Evolutionary conservation across 805 yeast species (phyloP).

Genomic region (Cyberlindnera mississippiensis): DNA sequence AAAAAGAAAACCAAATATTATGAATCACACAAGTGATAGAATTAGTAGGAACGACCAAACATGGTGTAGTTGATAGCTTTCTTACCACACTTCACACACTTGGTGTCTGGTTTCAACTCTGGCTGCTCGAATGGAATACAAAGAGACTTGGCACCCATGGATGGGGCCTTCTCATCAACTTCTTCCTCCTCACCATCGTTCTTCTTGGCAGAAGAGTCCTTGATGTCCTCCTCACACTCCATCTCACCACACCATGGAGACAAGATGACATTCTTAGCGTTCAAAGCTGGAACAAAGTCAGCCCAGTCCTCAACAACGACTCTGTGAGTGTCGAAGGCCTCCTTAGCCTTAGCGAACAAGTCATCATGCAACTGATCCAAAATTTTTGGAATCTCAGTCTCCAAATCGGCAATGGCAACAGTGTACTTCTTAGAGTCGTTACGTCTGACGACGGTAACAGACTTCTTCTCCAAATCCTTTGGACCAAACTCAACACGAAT

Average conservation of each 20-base stretch:
- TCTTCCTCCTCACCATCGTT: conserved; percentile 85
- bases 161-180: conserved; percentile 93
- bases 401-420: conserved; percentile 63
- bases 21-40: not conserved
- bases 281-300: conserved; percentile 89
- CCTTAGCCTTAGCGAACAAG: conserved; percentile 74
- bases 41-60: conserved; percentile 94
- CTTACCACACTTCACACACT: conserved; percentile 81
- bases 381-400: conserved; percentile 63
- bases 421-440: conserved; percentile 74
- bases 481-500: conserved; percentile 95
- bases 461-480: conserved; percentile 77
- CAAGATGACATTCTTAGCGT: conserved; percentile 83
- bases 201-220: conserved; percentile 76
- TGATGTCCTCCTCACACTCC: conserved; percentile 96
- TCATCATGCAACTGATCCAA: conserved; percentile 79
- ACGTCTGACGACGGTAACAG: conserved; percentile 89
- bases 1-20: not conserved
- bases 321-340: conserved; percentile 78
- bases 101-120: conserved; percentile 67
- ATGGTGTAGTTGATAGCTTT: conserved; percentile 80
- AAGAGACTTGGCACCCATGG: conserved; percentile 98
- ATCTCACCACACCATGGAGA: conserved; percentile 97
- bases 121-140: conserved; percentile 97
- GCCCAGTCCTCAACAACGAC: conserved; percentile 79